Evolutionary conservation across 768 basidiomycete genomes (phyloP), one percentile per base, ranked within the genome.

Genomic region (Phylloporus sp.): DNA sequence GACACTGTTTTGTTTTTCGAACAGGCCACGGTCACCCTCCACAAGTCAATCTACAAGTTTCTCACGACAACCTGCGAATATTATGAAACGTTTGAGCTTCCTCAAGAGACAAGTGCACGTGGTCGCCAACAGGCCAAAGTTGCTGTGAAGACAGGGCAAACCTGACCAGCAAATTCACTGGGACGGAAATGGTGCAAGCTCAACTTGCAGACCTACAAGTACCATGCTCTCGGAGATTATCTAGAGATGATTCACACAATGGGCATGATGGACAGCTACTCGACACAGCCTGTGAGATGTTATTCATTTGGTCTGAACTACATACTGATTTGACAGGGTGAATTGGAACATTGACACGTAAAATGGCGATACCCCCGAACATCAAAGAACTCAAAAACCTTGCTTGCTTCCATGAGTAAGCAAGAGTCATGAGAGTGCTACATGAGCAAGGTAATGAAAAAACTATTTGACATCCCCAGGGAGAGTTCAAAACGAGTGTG

Each of bases 331-430:
- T n/a, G n/a, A 11, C 11, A 27, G 27, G 27, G 27, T 8, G 27
- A 27, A 27, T 11, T 27, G 0, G 60, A 70, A 36, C 72, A 76
- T 40, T 50, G 62, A 0, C 52, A 44, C 0, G 48, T 66, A 9
- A 77, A 77, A 49, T 54, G 56, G 0, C 50, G 66, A 28, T n/a
- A n/a, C n/a, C n/a, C n/a, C n/a, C n/a, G n/a, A n/a, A n/a, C n/a
- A n/a, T n/a, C n/a, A n/a, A n/a, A n/a, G n/a, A n/a, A n/a, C n/a
- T n/a, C n/a, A n/a, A n/a, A n/a, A n/a, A n/a, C n/a, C n/a, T n/a
- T n/a, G n/a, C n/a, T n/a, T n/a, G n/a, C n/a, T n/a, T n/a, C n/a
- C n/a, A n/a, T n/a, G n/a, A n/a, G n/a, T n/a, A n/a, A n/a, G n/a
- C n/a, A n/a, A n/a, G n/a, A n/a, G n/a, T n/a, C n/a, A n/a, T n/a